Percentiles rank a stretch among this genome's conserved stretches.
Evolutionary conservation across 768 basidiomycete genomes (phyloP).

Genomic region (Ephemerocybe angulata): DNA sequence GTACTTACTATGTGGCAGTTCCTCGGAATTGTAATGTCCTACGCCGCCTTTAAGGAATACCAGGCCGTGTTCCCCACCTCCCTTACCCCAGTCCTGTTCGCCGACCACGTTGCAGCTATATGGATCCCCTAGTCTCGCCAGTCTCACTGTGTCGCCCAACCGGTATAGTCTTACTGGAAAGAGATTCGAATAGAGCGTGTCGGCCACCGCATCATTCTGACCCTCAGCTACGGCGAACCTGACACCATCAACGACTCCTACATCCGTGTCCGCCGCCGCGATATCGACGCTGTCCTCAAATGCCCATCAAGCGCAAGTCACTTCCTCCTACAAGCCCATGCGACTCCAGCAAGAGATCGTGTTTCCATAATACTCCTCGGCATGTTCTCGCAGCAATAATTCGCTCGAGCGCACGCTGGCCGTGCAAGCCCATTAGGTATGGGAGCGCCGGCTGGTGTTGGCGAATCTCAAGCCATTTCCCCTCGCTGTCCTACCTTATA

Average conservation of each 20-base stretch:
- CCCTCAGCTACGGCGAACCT: constrained; percentile 88
- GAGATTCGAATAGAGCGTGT: constrained; percentile 74
- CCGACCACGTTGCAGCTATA: constrained; percentile 61
- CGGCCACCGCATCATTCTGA: constrained; percentile 84
- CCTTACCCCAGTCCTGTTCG: constrained; percentile 61
- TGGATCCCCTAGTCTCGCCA: constrained; percentile 64
- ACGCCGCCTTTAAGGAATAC: constrained; percentile 69
- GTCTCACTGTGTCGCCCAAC: constrained; percentile 65
- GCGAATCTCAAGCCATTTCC: constrained; percentile 77
- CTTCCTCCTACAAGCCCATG: constrained; percentile 82
- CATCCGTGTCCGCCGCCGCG: constrained; percentile 93
- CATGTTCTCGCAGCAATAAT: constrained; percentile 70
- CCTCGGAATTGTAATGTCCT: constrained; percentile 62
- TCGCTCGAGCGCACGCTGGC: constrained; percentile 65
- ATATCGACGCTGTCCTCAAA: constrained; percentile 92
- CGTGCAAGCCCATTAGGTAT: constrained; percentile 58
- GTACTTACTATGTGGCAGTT: constrained; percentile 36
- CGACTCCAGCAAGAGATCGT: constrained; percentile 76
- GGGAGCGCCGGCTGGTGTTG: constrained; percentile 73
- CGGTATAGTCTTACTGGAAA: constrained; percentile 87
- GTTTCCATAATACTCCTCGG: constrained; percentile 70
- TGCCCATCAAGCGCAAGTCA: constrained; percentile 86
- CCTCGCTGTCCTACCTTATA: constrained; percentile 52
- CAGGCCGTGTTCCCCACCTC: constrained; percentile 62
- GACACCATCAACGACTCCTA: constrained; percentile 91